Base-by-base conservation (phyloP, 1,284 basidiomycete species). In the Ustanciosporium gigantosporum region DNA sequence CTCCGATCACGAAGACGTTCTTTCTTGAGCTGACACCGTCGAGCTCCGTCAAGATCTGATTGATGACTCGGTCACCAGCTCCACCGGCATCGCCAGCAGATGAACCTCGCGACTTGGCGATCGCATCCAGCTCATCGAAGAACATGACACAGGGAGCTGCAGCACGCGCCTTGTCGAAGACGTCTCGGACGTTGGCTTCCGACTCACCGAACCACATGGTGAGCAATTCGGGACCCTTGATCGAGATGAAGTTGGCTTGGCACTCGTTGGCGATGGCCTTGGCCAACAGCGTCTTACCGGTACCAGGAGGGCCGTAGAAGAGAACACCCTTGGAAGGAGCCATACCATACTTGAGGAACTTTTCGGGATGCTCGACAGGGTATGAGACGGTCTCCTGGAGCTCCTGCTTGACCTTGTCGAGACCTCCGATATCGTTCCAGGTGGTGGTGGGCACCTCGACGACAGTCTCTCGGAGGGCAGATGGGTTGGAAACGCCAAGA, bases 161-260 rank as follows among this genome's bases (percentile, higher is more conserved):
- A 19, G 94, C 94, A 71, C 95, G 90, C 43, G 95, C 94, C 82
- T 98, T 97, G 85, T 98, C 94, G 80, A 99, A 99, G 56, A 98
- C 91, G 71, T 98, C 95, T 70, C 95, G 91, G 43, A 99, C 95
- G 76, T 97, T 97, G 66, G 94, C 94, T 81, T 99, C 95, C 5
- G 92, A 96, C 83, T 98, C 95, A 86, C 95, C 95, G 81, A 98
- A 98, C 94, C 94, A 98, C 95, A 98, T 98, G 11, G 93, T 98
- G 23, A 80, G 74, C 45, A 97, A 84, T 81, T 97, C 93, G 66
- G 93, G 93, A 64, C 93, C 93, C 87, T 91, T 83, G 83, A 94
- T 93, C 67, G 87, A 88, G 81, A 95, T 93, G 71, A 95, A 94
- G 83, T 98, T 98, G 81, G 94, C 94, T 79, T 97, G 93, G 79